A percentile compares a stretch with the other conserved stretches of the same genome.
phyloP scores from a whole-genome alignment of 164 flowering plant species.

The Vitis rotundifolia region DNA sequence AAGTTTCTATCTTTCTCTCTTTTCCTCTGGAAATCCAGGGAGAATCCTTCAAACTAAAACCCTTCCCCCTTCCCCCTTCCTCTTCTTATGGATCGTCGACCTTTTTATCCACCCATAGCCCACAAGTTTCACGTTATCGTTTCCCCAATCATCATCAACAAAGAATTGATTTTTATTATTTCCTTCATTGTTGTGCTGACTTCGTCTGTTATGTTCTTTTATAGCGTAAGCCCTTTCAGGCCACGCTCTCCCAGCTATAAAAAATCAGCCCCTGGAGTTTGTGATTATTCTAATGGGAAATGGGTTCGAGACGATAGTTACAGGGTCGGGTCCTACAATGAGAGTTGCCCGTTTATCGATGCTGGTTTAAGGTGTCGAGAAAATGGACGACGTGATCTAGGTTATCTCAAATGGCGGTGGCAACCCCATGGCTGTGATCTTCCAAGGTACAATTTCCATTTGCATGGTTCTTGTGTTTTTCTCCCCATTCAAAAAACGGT shows the following conservation, averaged over 20 bases:
- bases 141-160: slow-evolving; percentile 19
- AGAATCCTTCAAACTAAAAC: slow-evolving; percentile 14
- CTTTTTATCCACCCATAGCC: slow-evolving; percentile 5
- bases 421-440: slow-evolving; percentile 62
- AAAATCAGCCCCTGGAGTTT: slow-evolving; percentile 6
- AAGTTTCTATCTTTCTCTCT: not conserved
- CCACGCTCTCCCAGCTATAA: slow-evolving; percentile 11
- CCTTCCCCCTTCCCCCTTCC: slow-evolving; percentile 12
- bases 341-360: slow-evolving; percentile 65
- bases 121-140: slow-evolving; percentile 12
- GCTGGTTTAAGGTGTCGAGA: slow-evolving; percentile 62
- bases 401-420: slow-evolving; percentile 71
- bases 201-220: slow-evolving; percentile 19
- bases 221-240: slow-evolving; percentile 16
- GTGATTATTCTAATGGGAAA: slow-evolving; percentile 60
- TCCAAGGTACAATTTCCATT: slow-evolving; percentile 45
- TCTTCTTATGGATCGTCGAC: slow-evolving; percentile 37
- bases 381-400: slow-evolving; percentile 55
- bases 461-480: not conserved
- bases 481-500: no score
- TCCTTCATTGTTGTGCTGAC: slow-evolving; percentile 22
- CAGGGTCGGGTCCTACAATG: slow-evolving; percentile 29
- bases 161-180: slow-evolving; percentile 17
- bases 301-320: slow-evolving; percentile 56
- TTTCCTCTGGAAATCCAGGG: not conserved